These are phyloP conservation scores for Emiliania huxleyi DNA, from an alignment of 78 protist species.

Conservation along the genomic window DNA sequence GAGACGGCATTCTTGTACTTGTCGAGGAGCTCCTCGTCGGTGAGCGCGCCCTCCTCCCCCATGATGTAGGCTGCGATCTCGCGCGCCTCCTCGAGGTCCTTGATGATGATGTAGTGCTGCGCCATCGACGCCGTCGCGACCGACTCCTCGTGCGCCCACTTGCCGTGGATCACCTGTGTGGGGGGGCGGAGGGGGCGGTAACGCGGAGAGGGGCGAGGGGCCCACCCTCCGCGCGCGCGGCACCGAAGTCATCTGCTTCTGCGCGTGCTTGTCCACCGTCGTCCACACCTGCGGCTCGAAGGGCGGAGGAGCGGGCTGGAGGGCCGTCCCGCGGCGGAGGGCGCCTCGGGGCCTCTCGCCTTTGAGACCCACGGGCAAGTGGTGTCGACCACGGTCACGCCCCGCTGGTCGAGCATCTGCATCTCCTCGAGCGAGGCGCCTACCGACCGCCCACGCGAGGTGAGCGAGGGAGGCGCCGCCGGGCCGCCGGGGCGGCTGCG, in stretches of 20 bases:
- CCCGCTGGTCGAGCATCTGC: conserved; percentile 39
- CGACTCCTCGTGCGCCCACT: conserved; percentile 36
- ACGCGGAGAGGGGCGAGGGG: no score
- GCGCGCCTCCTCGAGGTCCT: conserved; percentile 50
- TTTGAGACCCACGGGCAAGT: conserved; percentile 65
- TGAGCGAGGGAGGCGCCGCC: no score
- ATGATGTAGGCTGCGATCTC: conserved; percentile 45
- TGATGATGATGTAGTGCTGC: conserved; percentile 37
- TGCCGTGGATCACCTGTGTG: conserved; percentile 62
- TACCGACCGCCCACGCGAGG: no score
- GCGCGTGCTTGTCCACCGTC: conserved; percentile 40
- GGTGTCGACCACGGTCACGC: conserved; percentile 49
- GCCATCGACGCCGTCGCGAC: conserved; percentile 47
- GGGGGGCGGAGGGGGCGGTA: no score
- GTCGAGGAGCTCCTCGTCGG: conserved; percentile 29
- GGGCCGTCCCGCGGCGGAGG: no score
- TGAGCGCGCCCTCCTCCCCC: background rate
- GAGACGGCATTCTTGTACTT: conserved; percentile 49
- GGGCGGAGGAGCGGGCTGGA: no score
- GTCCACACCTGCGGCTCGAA: conserved; percentile 47
- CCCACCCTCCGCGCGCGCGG: no score
- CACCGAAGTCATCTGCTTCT: conserved; percentile 23
- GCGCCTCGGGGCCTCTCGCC: background rate
- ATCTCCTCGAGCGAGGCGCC: conserved; percentile 58
- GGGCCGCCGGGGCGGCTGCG: no score